Base-by-base conservation (phyloP, 176 grass and related monocot genomes). In the Raddia guianensis region DNA sequence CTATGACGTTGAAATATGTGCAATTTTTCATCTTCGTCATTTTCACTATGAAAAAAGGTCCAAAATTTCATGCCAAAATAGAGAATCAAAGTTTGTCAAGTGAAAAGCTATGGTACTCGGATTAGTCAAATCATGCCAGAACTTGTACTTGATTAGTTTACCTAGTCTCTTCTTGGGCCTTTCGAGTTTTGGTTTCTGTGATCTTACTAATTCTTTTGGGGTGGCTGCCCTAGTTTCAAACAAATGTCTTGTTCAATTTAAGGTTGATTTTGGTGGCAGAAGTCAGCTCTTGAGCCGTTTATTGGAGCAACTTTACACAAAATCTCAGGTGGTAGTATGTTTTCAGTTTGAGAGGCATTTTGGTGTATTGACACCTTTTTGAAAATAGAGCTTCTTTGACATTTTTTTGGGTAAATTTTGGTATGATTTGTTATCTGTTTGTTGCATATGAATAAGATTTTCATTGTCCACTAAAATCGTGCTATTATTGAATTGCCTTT, bases 11-110 rank as follows among this genome's bases (percentile, higher is more conserved):
- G 6, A 80, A 68, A 13, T 62, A 27, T 40, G 42, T 40, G 3
- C 3, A 0, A 56, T 45, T 76, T 76, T 42, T 81, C 3, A 2
- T 55, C 63, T 55, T 42, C 6, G 9, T 52, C 61, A 19, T 63
- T 72, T 60, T 71, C 57, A 48, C 40, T 55, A 18, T 37, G 73
- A 53, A 40, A 40, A 40, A 33, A 76, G 18, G 55, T 70, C 64
- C 66, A 70, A 82, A 55, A 21, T 76, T 34, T 16, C 4, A 34
- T 15, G 35, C 54, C 20, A 69, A 82, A 51, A 76, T 46, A 44
- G 69, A 18, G 74, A 70, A 75, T 18, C 20, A 12, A 27, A 19
- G 15, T 49, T 66, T 80, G 67, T 78, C 37, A 51, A 12, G 2
- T n/a, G 10, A 47, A 56, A 47, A 49, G 55, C 56, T 37, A 51